These are phyloP conservation scores for Oryza coarctata DNA, from an alignment of 176 grass and related monocot genomes.

Conservation along the genomic window DNA sequence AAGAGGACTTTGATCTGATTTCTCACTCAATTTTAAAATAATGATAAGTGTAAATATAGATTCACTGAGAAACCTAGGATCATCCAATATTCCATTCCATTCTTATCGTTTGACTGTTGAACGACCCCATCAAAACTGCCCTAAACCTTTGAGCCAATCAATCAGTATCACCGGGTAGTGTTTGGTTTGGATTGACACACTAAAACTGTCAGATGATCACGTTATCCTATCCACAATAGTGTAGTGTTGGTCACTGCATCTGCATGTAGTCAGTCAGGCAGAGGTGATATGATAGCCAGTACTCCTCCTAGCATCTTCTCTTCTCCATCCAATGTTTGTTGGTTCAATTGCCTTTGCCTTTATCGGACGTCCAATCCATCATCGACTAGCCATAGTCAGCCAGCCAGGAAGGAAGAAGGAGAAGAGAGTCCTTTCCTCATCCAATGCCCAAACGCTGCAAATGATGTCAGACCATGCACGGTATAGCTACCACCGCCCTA, in stretches of 20 bases:
- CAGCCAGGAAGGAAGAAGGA: too few species aligned
- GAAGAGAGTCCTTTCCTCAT: too few species aligned
- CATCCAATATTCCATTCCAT: not conserved
- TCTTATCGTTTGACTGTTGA: not conserved
- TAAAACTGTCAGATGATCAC: not conserved
- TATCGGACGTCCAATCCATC: not conserved
- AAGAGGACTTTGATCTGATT: not conserved
- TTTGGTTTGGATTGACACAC: not conserved
- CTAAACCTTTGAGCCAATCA: not conserved
- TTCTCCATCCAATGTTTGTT: not conserved
- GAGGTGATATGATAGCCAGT: not conserved
- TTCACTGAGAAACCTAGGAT: not conserved
- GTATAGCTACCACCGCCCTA: too few species aligned
- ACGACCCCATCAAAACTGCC: not conserved
- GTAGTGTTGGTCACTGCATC: not conserved
- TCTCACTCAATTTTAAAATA: not conserved
- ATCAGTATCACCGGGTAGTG: not conserved
- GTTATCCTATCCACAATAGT: conserved; percentile 20
- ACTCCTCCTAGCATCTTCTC: not conserved
- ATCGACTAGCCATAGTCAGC: not conserved
- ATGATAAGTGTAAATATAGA: not conserved
- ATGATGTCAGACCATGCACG: not conserved
- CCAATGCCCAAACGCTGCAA: not conserved
- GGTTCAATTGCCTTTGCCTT: not conserved
- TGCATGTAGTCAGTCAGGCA: not conserved